Base-by-base conservation (phyloP, 1,139 yeast genomes). In the Saccharomyces uvarum region DNA sequence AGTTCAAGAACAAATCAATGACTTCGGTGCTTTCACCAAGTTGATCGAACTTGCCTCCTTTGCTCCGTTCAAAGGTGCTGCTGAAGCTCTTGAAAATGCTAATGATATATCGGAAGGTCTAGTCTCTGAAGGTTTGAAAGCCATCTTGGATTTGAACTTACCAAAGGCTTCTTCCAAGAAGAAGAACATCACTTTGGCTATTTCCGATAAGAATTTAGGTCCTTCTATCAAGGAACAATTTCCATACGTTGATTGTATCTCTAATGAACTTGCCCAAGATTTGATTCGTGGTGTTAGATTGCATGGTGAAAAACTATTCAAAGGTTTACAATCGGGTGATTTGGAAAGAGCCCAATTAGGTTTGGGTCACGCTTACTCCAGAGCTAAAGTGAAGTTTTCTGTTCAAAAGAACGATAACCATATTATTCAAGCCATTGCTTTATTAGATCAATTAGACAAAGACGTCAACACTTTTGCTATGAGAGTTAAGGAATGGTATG, bases 401-500 rank as follows among this genome's bases (percentile, higher is more conserved):
- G 97, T 95, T 55, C 97, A 93, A 77, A 93, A 93, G 81, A 93
- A 93, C 73, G 99, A 93, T 74, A 93, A 93, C 79, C 98, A 93
- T 76, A 93, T 93, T 72, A 93, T 93, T 70, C 99, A 95, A 78
- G 97, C 99, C 54, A 93, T 93, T 77, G 98, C 99, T 50, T 78
- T 93, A 63, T 82, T 93, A 66, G 99, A 93, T 73, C 97, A 95
- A 73, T 83, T 93, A 65, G 99, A 93, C 76, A 93, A 93, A 77
- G 99, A 93, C 71, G 84, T 93, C 73, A 93, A 93, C 77, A 93
- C 98, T 56, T 93, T 88, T 74, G 93, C 98, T 60, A 93, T 93
- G 99, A 86, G 99, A 79, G 91, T 88, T 70, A 93, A 93, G 80
- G 99, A 93, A 77, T 93, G 99, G 99, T 93, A 93, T 76, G 98